Evolutionary conservation across 2,329 filamentous ascomycete species (phyloP).

Genomic region (Biscogniauxia sp.): DNA sequence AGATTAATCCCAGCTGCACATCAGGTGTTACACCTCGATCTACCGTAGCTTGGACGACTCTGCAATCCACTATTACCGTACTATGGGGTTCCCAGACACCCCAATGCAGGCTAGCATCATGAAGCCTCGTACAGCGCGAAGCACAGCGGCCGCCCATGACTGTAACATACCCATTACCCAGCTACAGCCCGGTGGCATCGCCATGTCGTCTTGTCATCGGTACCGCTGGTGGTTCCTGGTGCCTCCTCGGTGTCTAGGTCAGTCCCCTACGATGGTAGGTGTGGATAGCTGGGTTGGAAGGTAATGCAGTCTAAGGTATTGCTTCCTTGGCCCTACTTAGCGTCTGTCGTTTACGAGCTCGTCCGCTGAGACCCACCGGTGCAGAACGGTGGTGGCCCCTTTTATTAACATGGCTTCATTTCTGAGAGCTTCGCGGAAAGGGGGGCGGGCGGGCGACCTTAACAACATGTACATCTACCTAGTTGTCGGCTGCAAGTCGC

Average conservation of each 20-base stretch:
- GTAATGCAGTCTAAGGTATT: neutral
- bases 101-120: constrained; percentile 1
- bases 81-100: constrained; percentile 3
- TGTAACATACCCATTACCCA: neutral
- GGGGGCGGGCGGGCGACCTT: too few species aligned
- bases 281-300: neutral
- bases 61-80: constrained; percentile 7
- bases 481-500: neutral
- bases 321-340: neutral
- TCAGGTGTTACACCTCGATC: constrained; percentile 23
- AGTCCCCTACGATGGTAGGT: neutral
- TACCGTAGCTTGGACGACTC: constrained; percentile 15
- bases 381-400: neutral
- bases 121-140: constrained; percentile 6
- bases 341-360: neutral
- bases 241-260: neutral
- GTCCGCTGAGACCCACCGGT: neutral
- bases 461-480: neutral
- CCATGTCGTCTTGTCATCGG: too few species aligned
- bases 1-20: constrained; percentile 17
- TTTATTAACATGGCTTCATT: neutral
- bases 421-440: neutral
- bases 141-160: neutral
- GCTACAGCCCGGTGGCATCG: neutral
- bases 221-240: neutral